These are phyloP conservation scores for Neoboletus magnificus DNA, from an alignment of 768 basidiomycete genomes.

Conservation along the genomic window DNA sequence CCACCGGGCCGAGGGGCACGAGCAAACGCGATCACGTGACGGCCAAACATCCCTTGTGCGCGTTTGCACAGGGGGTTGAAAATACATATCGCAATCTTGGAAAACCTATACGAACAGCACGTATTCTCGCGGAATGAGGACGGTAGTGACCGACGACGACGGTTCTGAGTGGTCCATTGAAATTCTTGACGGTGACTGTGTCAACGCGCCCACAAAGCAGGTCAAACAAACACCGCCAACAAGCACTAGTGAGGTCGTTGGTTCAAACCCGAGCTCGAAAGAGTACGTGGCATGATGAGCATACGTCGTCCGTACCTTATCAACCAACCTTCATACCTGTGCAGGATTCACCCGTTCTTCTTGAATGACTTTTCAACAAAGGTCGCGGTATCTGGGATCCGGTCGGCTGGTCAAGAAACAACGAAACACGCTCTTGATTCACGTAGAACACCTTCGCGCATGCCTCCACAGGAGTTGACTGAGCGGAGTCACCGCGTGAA, in stretches of 20 bases:
- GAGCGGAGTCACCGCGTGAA: neutral
- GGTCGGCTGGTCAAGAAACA: neutral
- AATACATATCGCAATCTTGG: neutral
- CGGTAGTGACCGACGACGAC: constrained; percentile 12
- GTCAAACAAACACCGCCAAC: constrained; percentile 21
- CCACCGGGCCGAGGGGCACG: no score
- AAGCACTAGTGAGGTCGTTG: neutral
- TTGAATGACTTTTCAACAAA: constrained; percentile 14
- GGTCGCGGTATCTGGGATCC: neutral
- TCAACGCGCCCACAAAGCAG: constrained; percentile 8
- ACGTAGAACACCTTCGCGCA: neutral
- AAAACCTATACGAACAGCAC: neutral
- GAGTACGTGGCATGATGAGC: constrained; percentile 16
- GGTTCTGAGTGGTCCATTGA: constrained; percentile 32
- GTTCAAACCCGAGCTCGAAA: neutral
- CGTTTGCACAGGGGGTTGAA: neutral
- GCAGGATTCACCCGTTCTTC: constrained; percentile 22
- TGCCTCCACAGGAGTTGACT: neutral
- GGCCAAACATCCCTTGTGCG: neutral
- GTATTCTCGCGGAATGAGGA: constrained; percentile 14
- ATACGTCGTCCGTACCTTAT: constrained; percentile 10
- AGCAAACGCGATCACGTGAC: constrained; percentile 20
- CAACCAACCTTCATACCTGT: neutral
- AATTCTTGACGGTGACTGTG: constrained; percentile 24
- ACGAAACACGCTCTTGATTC: neutral